Evolutionary conservation across 345 rosid genomes (phyloP), one percentile per base, ranked within the genome.

Genomic region (Populus pruinosa): DNA sequence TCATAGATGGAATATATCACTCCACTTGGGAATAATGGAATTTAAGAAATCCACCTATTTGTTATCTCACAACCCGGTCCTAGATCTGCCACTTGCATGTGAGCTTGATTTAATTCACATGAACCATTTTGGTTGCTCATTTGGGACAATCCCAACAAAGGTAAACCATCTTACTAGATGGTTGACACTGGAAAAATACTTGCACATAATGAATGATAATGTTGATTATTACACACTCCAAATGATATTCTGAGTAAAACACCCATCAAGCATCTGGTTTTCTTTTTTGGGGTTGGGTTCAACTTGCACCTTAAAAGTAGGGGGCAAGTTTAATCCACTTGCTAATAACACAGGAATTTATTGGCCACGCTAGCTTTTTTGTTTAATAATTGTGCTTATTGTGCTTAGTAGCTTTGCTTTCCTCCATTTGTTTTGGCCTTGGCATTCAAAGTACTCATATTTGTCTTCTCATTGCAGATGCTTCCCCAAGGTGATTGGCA

Each of bases 401-500:
- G 53, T 43, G 59, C 73, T 17, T 44, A n/a, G 63, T 53, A 20
- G 69, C 43, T 69, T 56, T 50, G 66, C 10, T 33, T 75, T 33
- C 74, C 49, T 27, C 70, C 6, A 39, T 38, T 1, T n/a, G 44
- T 65, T 71, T 33, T 35, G 69, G 5, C 14, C 35, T 7, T 72
- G 23, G 18, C 67, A 9, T 62, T 33, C 18, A n/a, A 16, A 14
- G 29, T n/a, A 35, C 55, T 72, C 31, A 69, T 65, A 2, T 66
- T 39, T 77, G 29, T 36, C 72, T 59, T 71, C 65, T 62, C 64
- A 39, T 70, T 69, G 62, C 85, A 82, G 85, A 78, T 82, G 82
- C 76, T 82, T 7, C 85, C 85, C 16, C 76, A 73, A 16, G 85
- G 82, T 25, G 85, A 82, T 33, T 82, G 85, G 85, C 82, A 82